These are phyloP conservation scores for Dryas integrifolia DNA, from an alignment of 331 rosid species.

Conservation along the genomic window DNA sequence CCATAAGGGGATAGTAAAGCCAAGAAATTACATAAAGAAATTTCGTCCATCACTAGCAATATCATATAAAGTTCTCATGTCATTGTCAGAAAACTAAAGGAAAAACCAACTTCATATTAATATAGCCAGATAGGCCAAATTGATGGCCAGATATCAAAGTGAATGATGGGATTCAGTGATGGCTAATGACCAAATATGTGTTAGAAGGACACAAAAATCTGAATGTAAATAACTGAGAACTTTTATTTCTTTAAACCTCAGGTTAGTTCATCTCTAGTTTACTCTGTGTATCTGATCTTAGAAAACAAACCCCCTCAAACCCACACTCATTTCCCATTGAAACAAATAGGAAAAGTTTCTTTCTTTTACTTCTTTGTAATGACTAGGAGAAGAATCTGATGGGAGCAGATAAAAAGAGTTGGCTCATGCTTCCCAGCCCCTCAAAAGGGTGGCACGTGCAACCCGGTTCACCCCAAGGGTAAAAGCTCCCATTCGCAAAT, in stretches of 20 bases:
- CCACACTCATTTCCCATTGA: neutral
- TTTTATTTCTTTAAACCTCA: neutral
- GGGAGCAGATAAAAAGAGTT: neutral
- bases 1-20: neutral
- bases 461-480: constrained; percentile 73
- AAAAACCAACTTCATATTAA: too few relatives aligned
- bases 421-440: constrained; percentile 75
- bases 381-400: constrained; percentile 7
- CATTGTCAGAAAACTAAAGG: too few relatives aligned
- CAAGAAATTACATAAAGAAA: neutral
- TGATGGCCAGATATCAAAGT: neutral
- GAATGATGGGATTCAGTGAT: neutral
- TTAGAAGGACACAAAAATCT: neutral
- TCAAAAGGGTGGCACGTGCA: constrained; percentile 65
- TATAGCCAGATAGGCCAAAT: neutral
- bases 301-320: neutral
- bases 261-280: neutral
- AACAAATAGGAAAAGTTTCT: neutral
- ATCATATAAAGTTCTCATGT: neutral
- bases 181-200: neutral
- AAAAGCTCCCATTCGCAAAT: constrained; percentile 85
- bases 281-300: neutral
- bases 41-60: neutral
- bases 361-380: neutral
- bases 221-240: neutral